Base-by-base conservation (phyloP, 805 yeast genomes). In the Kregervanrija pseudodelftensis region DNA sequence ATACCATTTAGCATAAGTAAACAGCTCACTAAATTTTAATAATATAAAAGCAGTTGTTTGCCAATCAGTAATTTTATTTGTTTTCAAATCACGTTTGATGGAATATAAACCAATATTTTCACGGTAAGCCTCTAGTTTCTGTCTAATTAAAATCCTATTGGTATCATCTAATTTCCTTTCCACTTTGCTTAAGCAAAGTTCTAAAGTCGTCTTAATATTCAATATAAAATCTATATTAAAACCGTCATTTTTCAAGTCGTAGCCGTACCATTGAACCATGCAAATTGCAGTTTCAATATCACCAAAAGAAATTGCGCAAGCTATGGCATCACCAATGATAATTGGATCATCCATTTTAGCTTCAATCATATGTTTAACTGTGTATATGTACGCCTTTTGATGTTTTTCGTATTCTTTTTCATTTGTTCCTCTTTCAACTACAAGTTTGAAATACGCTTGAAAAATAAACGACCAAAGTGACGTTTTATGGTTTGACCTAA, bases 211-310 rank as follows among this genome's bases (percentile, higher is more conserved):
- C 30, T 49, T 51, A 13, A 60, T 40, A 15, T 55, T 43, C 11
- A 51, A 31, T 30, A 58, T 38, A 3, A 53, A 39, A 10, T 50
- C 41, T 22, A 46, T 49, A 5, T 39, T 46, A 10, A 59, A 16
- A 11, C 34, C 28, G 11, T 40, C 42, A 17, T 36, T 36, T 5
- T 52, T 42, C 13, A 47, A 31, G 1, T 43, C 49, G 51, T 48
- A 47, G 7, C 65, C 65, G 35, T 53, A 50, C 39, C 50, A 52
- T 39, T 57, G 53, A 8, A 61, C 36, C 4, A 50, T 50, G 39
- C 63, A 57, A 9, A 61, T 50, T 0, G 55, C 55, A 5, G 59
- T 16, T 22, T 22, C 28, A 7, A 22, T 4, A 22, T 22, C 28
- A 22, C 28, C 28, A 8, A 22, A 22, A 5, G 28, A 22, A 5